phyloP scores from a whole-genome alignment of 192 early-diverging fungal genomes.

The Globomyces pollinis-pini region DNA sequence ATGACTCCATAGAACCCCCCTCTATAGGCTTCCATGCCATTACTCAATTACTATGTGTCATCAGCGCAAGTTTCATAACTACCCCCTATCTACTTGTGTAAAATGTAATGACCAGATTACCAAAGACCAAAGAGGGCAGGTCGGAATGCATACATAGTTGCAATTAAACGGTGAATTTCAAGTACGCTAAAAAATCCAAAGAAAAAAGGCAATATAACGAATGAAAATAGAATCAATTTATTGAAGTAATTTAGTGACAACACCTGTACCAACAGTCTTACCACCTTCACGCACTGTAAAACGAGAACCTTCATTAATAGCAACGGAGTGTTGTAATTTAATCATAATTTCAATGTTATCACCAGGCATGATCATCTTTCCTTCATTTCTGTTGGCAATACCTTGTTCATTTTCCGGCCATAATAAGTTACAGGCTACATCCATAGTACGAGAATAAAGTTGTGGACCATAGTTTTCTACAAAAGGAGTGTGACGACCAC shows the following conservation, averaged over 20 bases:
- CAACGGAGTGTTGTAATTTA: slow-evolving; percentile 73
- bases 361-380: slow-evolving; percentile 97
- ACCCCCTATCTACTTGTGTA: too few species aligned
- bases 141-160: too few species aligned
- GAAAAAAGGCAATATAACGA: not conserved
- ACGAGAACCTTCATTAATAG: slow-evolving; percentile 88
- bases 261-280: slow-evolving; percentile 92
- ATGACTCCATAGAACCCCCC: too few species aligned
- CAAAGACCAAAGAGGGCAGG: too few species aligned
- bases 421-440: slow-evolving; percentile 77
- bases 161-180: too few species aligned
- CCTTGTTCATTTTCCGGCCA: slow-evolving; percentile 54
- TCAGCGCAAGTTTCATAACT: too few species aligned
- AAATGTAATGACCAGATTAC: too few species aligned
- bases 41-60: too few species aligned
- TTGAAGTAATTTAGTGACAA: slow-evolving; percentile 69
- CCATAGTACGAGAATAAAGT: slow-evolving; percentile 91
- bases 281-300: slow-evolving; percentile 98
- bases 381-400: slow-evolving; percentile 70
- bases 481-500: slow-evolving; percentile 96
- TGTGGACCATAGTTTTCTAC: slow-evolving; percentile 96
- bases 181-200: slow-evolving; percentile 8
- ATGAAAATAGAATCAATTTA: slow-evolving; percentile 25
- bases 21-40: too few species aligned
- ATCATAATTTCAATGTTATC: slow-evolving; percentile 88